Conservation (phyloP, 495 filamentous ascomycete species). For the Cercophora scortea region DNA sequence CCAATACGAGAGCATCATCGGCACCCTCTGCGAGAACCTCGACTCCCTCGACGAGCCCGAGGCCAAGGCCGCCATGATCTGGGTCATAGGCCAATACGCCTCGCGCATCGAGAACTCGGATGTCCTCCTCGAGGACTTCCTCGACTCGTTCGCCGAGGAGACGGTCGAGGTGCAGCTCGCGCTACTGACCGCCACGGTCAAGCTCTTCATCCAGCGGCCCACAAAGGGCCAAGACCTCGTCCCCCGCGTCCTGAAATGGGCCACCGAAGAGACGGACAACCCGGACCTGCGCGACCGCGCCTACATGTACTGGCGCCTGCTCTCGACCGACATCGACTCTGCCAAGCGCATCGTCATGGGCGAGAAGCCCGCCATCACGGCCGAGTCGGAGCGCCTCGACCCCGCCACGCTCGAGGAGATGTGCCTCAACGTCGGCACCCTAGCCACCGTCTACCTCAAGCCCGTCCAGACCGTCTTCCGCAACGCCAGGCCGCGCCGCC, state of each 20-base stretch:
- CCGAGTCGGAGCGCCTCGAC: slow-evolving; percentile 91
- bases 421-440: slow-evolving; percentile 90
- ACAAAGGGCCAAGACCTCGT: slow-evolving; percentile 93
- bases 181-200: slow-evolving; percentile 91
- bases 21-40: slow-evolving; percentile 88
- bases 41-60: slow-evolving; percentile 98
- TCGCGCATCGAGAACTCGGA: slow-evolving; percentile 95
- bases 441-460: slow-evolving; percentile 96
- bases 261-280: slow-evolving; percentile 97
- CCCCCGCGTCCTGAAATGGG: slow-evolving; percentile 95
- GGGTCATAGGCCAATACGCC: slow-evolving; percentile 98
- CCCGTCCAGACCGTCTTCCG: slow-evolving; percentile 98
- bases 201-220: slow-evolving; percentile 94
- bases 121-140: slow-evolving; percentile 86
- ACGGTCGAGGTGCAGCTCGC: slow-evolving; percentile 91
- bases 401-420: slow-evolving; percentile 90
- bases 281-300: slow-evolving; percentile 92
- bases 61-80: slow-evolving; percentile 98
- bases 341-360: slow-evolving; percentile 93
- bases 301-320: slow-evolving; percentile 98
- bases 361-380: slow-evolving; percentile 92
- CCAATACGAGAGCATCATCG: slow-evolving; percentile 96
- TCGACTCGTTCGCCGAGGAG: slow-evolving; percentile 89
- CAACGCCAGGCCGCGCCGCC: slow-evolving; percentile 67
- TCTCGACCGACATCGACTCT: slow-evolving; percentile 84